phyloP scores from a whole-genome alignment of 2,329 filamentous ascomycete species.

The Aureobasidium sp. region DNA sequence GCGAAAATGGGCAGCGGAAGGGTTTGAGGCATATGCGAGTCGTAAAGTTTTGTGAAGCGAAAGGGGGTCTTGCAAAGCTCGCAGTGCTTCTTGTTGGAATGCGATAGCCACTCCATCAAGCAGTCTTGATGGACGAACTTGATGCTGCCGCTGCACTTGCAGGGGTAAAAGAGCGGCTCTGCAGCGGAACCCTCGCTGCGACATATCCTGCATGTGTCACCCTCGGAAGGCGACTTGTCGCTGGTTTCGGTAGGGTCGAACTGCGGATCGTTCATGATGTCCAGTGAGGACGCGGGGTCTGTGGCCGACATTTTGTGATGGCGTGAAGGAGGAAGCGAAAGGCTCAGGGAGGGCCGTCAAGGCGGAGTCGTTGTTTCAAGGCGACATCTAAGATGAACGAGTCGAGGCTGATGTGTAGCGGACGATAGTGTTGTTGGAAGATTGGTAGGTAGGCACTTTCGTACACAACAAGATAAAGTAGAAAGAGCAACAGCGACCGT shows the following conservation, averaged over 20 bases:
- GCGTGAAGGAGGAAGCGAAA: background rate
- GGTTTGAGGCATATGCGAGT: constrained; percentile 81
- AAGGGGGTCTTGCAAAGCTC: constrained; percentile 98
- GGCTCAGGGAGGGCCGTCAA: background rate
- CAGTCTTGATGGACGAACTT: constrained; percentile 98
- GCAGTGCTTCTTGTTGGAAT: constrained; percentile 99
- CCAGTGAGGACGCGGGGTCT: constrained; percentile 25
- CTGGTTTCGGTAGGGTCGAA: constrained; percentile 33
- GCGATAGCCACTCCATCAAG: constrained; percentile 96
- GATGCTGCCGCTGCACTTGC: constrained; percentile 98
- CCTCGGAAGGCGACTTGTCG: constrained; percentile 37
- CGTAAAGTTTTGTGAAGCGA: constrained; percentile 95
- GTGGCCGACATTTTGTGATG: constrained; percentile 9
- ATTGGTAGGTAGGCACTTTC: background rate
- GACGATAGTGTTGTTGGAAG: background rate
- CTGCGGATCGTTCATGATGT: constrained; percentile 52
- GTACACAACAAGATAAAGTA: background rate
- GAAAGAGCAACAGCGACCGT: background rate
- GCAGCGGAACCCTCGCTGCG: constrained; percentile 74
- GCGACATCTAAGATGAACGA: background rate
- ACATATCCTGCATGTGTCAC: constrained; percentile 94
- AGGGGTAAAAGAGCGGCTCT: constrained; percentile 92
- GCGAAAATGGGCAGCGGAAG: constrained; percentile 77
- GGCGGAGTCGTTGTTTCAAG: background rate
- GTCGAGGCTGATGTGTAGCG: background rate